A percentile compares a stretch with the other conserved stretches of the same genome.
Evolutionary conservation across 768 basidiomycete species (phyloP).

Genomic region (Pisolithus microcarpus): DNA sequence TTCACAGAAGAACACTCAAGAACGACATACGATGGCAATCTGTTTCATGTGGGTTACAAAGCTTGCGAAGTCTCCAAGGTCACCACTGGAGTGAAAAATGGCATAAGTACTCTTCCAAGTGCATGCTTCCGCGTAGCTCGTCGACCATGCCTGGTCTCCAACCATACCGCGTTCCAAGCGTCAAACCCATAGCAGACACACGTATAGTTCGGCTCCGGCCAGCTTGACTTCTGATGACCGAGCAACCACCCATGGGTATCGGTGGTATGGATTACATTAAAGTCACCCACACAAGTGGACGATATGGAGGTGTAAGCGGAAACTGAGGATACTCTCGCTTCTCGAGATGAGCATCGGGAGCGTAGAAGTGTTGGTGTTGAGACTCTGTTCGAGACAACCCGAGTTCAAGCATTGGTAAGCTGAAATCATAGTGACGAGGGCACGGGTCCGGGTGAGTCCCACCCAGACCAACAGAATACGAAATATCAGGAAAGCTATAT

Average conservation of each 20-base stretch:
- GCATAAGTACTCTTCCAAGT: background rate
- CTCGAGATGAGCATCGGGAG: slow-evolving; percentile 25
- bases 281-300: slow-evolving; percentile 75
- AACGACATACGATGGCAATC: slow-evolving; percentile 46
- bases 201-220: slow-evolving; percentile 74
- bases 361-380: slow-evolving; percentile 9
- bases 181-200: slow-evolving; percentile 15
- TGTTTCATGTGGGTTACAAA: slow-evolving; percentile 80
- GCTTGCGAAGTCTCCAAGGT: slow-evolving; percentile 80
- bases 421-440: too few species aligned
- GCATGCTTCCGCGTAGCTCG: background rate
- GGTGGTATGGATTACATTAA: slow-evolving; percentile 83
- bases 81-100: slow-evolving; percentile 32
- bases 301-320: slow-evolving; percentile 48
- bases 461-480: too few species aligned
- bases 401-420: too few species aligned
- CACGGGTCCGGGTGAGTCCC: too few species aligned
- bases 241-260: slow-evolving; percentile 80
- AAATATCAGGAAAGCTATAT: too few species aligned
- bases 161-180: background rate
- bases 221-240: slow-evolving; percentile 70
- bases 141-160: background rate
- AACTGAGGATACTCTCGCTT: slow-evolving; percentile 36
- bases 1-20: background rate
- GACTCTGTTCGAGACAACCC: too few species aligned